Conservation (phyloP, 805 yeast species). For the Candida stauntonica region DNA sequence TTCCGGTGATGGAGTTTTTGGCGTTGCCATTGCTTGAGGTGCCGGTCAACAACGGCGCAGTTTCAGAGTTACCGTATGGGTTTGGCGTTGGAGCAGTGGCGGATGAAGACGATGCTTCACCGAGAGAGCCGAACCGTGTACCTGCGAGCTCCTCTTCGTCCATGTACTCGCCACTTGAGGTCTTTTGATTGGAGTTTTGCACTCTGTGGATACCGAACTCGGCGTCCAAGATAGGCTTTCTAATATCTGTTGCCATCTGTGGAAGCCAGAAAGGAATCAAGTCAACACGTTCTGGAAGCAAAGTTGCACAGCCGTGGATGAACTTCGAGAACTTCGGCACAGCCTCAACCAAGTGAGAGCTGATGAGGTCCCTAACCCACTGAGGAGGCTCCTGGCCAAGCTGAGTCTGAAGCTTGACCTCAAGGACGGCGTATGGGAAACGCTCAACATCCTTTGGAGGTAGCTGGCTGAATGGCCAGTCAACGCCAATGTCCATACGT, state of each 20-base stretch:
- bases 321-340: conserved; percentile 97
- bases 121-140: conserved; percentile 38
- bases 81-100: conserved; percentile 14
- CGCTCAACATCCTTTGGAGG: conserved; percentile 83
- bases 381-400: conserved; percentile 98
- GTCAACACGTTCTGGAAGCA: conserved; percentile 76
- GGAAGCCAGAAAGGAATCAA: conserved; percentile 96
- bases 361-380: conserved; percentile 91
- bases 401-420: conserved; percentile 96
- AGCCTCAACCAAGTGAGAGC: conserved; percentile 93
- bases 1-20: conserved; percentile 5
- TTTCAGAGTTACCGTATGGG: conserved; percentile 22
- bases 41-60: conserved; percentile 28
- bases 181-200: conserved; percentile 26
- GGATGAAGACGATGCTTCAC: not conserved
- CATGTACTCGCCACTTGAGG: conserved; percentile 49
- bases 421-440: conserved; percentile 96
- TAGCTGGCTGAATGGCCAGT: conserved; percentile 88
- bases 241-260: conserved; percentile 92
- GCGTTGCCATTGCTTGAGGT: conserved; percentile 13
- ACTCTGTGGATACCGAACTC: conserved; percentile 30
- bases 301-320: conserved; percentile 93
- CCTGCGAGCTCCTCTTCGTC: conserved; percentile 69
- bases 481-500: conserved; percentile 97
- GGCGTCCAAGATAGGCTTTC: conserved; percentile 62